phyloP scores from a whole-genome alignment of 2,329 filamentous ascomycete species.

The Aspergillus sp. region DNA sequence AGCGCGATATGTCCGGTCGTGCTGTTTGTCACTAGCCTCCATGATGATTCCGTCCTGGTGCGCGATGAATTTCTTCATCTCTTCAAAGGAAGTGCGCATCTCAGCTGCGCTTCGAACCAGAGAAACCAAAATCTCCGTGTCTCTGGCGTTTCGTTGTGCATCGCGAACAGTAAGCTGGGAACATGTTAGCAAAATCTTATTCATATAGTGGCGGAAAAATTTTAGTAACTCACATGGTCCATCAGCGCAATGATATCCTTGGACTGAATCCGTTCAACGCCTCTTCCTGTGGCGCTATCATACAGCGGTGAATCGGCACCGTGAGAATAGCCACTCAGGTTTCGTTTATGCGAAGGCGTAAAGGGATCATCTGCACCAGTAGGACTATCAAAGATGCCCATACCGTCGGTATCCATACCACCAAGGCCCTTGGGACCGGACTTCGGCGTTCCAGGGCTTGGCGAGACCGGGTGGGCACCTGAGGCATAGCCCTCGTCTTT shows the following conservation, averaged over 20 bases:
- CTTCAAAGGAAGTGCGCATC: slow-evolving; percentile 93
- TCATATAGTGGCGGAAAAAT: neutral
- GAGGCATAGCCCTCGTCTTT: slow-evolving; percentile 93
- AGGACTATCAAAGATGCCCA: slow-evolving; percentile 44
- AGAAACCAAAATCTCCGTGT: slow-evolving; percentile 92
- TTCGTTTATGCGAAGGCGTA: slow-evolving; percentile 50
- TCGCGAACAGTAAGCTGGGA: slow-evolving; percentile 80
- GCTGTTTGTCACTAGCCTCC: slow-evolving; percentile 75
- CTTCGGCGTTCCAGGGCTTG: slow-evolving; percentile 41
- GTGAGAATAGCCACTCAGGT: slow-evolving; percentile 83
- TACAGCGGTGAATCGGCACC: slow-evolving; percentile 85
- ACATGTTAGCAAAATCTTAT: slow-evolving; percentile 17
- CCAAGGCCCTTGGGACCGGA: slow-evolving; percentile 41
- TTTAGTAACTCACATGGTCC: slow-evolving; percentile 64
- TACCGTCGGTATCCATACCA: slow-evolving; percentile 40
- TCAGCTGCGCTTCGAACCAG: slow-evolving; percentile 89
- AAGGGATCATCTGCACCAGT: slow-evolving; percentile 55
- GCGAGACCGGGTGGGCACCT: slow-evolving; percentile 52
- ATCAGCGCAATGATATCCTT: slow-evolving; percentile 95
- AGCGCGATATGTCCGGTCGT: slow-evolving; percentile 74
- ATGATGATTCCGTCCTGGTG: slow-evolving; percentile 87
- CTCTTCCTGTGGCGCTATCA: slow-evolving; percentile 77
- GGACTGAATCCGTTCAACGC: slow-evolving; percentile 85
- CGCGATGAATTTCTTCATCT: slow-evolving; percentile 85
- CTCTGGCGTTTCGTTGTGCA: slow-evolving; percentile 87